Base-by-base conservation (phyloP, 805 yeast species). In the Groenewaldozyma tartarivorans region DNA sequence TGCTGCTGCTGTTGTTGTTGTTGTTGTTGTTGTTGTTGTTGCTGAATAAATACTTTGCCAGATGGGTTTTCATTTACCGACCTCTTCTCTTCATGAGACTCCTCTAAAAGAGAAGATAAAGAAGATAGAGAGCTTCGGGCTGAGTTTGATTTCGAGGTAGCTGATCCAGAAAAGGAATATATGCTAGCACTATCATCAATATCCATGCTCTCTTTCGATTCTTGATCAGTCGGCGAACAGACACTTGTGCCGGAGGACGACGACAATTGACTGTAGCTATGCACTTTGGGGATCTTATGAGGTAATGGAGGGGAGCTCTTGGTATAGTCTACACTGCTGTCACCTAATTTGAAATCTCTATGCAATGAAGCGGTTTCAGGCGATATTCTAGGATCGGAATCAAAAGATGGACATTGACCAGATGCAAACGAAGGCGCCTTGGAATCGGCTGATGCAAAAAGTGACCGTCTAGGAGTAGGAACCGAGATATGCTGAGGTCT, bases 401-500 rank as follows among this genome's bases (percentile, higher is more conserved):
- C n/a, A n/a, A n/a, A n/a, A n/a, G n/a, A n/a, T n/a, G n/a, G n/a
- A n/a, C n/a, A n/a, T n/a, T n/a, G n/a, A n/a, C n/a, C n/a, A n/a
- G n/a, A n/a, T n/a, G n/a, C n/a, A n/a, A n/a, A n/a, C 11, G 29
- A 9, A 24, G 13, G 7, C 11, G 29, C 11, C 13, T 24, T 24
- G 7, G 29, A 13, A 24, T 13, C 29, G 13, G 29, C 29, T 13
- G 13, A 16, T 24, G 29, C 29, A 53, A 47, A 50, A 19, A 59
- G 50, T 3, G 61, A 45, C 20, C 63, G 46, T 33, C 62, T 51
- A 2, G 63, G 63, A 17, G 64, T 58, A 1, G 62, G 63, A 7
- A 48, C 36, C 5, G 52, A 48, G 29, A 24, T 24, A 13, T n/a
- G n/a, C n/a, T n/a, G n/a, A n/a, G n/a, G n/a, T n/a, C n/a, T n/a